Evolutionary conservation across 2,329 filamentous ascomycete genomes (phyloP), one percentile per base, ranked within the genome.

Genomic region (Fusarium secorum): DNA sequence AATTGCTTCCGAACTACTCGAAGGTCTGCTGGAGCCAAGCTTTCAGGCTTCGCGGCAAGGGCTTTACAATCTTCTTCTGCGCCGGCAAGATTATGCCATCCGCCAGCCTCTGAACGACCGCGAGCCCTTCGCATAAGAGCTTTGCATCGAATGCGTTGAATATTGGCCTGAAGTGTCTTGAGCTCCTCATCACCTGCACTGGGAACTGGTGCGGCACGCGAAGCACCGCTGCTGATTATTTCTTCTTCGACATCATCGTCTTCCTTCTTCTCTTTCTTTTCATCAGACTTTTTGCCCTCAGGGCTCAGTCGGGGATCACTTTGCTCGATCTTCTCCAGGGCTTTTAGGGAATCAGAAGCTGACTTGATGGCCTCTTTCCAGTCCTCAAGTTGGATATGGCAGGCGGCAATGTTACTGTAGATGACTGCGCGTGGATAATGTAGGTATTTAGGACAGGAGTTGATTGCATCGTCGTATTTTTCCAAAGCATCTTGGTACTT

Each of bases 401-500:
- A 97, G 14, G 95, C 95, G 4, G 95, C 88, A 72, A 98, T 91
- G 83, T 98, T 98, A 78, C 92, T 94, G 64, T 91, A 89, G 10
- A 98, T 85, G 14, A 98, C 93, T 30, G 95, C 94, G 68, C 95
- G 86, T 74, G 97, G 94, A 82, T 93, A 97, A 78, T 95, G 90
- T 30, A 97, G 88, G 78, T 97, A 97, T 71, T 89, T 90, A 4
- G 95, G 95, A 76, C 93, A 95, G 11, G 90, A 87, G 17, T 89
- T 86, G 6, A 97, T 85, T 26, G 96, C 95, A 72, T 91, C 89
- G 76, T 94, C 91, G 82, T 98, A 98, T 66, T 88, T 91, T 72
- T 90, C 88, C 68, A 98, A 91, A 42, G 95, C 95, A 68, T 91
- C 89, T 60, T 91, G 87, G 81, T 92, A 96, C 68, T 90, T 88